Percentiles rank a stretch among this genome's conserved stretches.
Evolutionary conservation across 2,329 filamentous ascomycete genomes (phyloP).

Genomic region (Trichocomaceae sp.): DNA sequence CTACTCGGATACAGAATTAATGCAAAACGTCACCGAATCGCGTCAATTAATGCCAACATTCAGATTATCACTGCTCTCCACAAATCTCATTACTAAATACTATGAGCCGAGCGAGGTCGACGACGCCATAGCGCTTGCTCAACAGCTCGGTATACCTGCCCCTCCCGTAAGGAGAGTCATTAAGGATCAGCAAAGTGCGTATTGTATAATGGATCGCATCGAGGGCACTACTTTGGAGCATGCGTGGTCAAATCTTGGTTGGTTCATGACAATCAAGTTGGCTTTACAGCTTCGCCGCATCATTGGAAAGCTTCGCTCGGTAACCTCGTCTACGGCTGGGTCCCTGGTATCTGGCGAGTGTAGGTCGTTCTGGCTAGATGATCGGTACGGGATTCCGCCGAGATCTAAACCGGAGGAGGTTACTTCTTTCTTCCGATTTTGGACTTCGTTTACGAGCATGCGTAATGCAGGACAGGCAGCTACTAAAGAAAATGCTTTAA

Average conservation of each 20-base stretch:
- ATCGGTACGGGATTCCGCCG: slow-evolving; percentile 18
- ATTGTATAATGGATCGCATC: slow-evolving; percentile 19
- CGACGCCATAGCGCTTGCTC: slow-evolving; percentile 18
- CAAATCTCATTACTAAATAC: neutral
- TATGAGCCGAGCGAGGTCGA: slow-evolving; percentile 13
- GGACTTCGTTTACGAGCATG: slow-evolving; percentile 18
- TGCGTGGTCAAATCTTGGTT: slow-evolving; percentile 17
- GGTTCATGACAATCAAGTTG: slow-evolving; percentile 17
- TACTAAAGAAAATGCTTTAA: slow-evolving; percentile 1
- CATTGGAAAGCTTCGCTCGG: slow-evolving; percentile 15
- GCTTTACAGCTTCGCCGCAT: slow-evolving; percentile 19
- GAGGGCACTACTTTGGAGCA: slow-evolving; percentile 17
- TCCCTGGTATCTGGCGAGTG: slow-evolving; percentile 13
- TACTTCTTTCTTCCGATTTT: slow-evolving; percentile 18
- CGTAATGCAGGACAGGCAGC: slow-evolving; percentile 13
- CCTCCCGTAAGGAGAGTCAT: slow-evolving; percentile 16
- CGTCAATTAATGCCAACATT: neutral
- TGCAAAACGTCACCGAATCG: neutral
- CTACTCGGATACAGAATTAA: slow-evolving; percentile 2
- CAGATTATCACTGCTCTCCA: neutral
- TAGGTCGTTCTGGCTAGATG: slow-evolving; percentile 18
- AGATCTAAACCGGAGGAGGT: slow-evolving; percentile 15
- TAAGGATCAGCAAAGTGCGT: slow-evolving; percentile 11
- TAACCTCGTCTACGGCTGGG: slow-evolving; percentile 19
- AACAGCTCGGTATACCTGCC: slow-evolving; percentile 17